Conservation (phyloP, 2,329 filamentous ascomycete species). For the Colletotrichum musicola region DNA sequence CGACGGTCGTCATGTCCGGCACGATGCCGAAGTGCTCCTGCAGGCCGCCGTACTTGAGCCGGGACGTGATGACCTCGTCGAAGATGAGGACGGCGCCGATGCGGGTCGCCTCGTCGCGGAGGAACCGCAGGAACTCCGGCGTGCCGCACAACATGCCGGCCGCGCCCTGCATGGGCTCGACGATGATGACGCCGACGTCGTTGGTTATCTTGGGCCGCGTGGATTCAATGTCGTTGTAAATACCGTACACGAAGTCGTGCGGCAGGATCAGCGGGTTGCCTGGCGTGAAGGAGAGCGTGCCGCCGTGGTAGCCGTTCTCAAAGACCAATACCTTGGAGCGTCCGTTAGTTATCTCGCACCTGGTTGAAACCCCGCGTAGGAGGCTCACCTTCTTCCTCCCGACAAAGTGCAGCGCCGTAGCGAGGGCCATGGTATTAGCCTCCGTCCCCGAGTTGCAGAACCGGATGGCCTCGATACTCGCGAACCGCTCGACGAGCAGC, state of each 20-base stretch:
- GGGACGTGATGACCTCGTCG: slow-evolving; percentile 79
- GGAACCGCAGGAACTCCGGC: slow-evolving; percentile 55
- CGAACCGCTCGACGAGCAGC: slow-evolving; percentile 66
- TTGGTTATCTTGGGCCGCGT: slow-evolving; percentile 56
- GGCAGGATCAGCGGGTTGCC: slow-evolving; percentile 57
- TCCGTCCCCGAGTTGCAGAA: slow-evolving; percentile 77
- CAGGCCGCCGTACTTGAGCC: slow-evolving; percentile 66
- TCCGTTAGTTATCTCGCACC: background rate
- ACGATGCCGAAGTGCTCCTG: slow-evolving; percentile 56
- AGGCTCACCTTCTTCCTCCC: slow-evolving; percentile 55
- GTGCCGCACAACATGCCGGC: slow-evolving; percentile 68
- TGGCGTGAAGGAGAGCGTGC: slow-evolving; percentile 51
- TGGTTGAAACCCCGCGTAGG: accelerated
- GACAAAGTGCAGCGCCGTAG: slow-evolving; percentile 62
- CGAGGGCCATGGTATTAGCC: slow-evolving; percentile 71
- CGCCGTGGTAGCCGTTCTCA: slow-evolving; percentile 64
- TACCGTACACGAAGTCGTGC: slow-evolving; percentile 69
- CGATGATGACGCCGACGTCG: slow-evolving; percentile 71
- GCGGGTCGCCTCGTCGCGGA: slow-evolving; percentile 34
- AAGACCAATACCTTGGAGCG: slow-evolving; percentile 56
- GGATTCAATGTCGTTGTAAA: slow-evolving; percentile 71
- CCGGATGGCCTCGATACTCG: slow-evolving; percentile 64
- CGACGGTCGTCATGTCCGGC: slow-evolving; percentile 74
- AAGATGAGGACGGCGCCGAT: slow-evolving; percentile 71
- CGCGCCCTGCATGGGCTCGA: slow-evolving; percentile 76